Evolutionary conservation across 164 flowering plant genomes (phyloP), one percentile per base, ranked within the genome.

Genomic region (Cinnamomum micranthum): DNA sequence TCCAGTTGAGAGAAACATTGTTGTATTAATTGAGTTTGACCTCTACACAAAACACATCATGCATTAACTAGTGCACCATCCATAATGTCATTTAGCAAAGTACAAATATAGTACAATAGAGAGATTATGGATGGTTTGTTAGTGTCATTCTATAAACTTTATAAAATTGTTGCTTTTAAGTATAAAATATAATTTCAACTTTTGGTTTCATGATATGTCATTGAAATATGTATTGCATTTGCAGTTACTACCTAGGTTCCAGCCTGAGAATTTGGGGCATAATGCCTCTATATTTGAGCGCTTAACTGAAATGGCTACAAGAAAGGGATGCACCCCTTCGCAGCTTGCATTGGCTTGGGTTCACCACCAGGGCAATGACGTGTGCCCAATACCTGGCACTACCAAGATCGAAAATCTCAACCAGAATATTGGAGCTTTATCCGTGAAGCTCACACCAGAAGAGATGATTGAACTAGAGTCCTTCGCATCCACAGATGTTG

Each of bases 301-400:
- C 22, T 80, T 84, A 2, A 67, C 64, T 20, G 74, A 78, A 68
- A 79, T 82, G 20, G 85, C 86, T 17, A 22, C 25, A 1, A 82
- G 55, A 63, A 84, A 84, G 55, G 85, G 86, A 60, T 84, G 83
- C 83, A 82, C 81, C 9, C 78, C 83, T 20, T 67, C 83, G 1
- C 85, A 84, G 68, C 83, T 84, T 19, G 85, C 86, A 59, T 80
- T 84, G 67, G 86, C 86, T 6, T 84, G 86, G 86, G 81, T 84
- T 19, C 86, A 80, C 28, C 83, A 84, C 58, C 86, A 80, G 33
- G 86, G 86, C 52, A 59, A 33, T 11, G 83, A 82, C 71, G 86
- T 84, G 25, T 75, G 81, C 20, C 86, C 86, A 0, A 84, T 84
- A 15, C 88, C 89, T 15, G 87, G 90, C 70, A 86, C 90, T 50